Conservation (phyloP, 2,329 filamentous ascomycete species). For the Fusarium verticillioides region DNA sequence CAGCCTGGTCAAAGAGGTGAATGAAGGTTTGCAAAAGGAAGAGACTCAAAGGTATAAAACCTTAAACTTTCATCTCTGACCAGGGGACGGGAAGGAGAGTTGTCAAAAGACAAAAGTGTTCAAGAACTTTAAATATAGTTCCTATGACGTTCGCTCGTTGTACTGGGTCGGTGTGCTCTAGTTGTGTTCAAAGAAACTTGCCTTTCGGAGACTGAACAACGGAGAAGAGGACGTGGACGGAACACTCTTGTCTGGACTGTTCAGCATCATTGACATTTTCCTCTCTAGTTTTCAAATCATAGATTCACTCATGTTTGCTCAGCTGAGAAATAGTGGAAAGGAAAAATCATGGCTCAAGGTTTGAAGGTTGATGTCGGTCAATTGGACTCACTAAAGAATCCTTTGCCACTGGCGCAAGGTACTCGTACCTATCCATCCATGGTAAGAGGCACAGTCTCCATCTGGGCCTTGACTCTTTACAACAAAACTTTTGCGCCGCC, state of each 20-base stretch:
- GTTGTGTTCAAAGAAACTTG: neutral
- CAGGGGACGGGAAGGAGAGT: accelerated
- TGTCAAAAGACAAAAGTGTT: neutral
- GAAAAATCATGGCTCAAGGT: neutral
- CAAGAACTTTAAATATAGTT: no score
- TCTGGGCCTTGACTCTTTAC: accelerated
- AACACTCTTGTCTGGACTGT: neutral
- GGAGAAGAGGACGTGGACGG: neutral
- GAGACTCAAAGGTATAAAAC: no score
- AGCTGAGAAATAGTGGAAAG: neutral
- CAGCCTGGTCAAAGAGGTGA: no score
- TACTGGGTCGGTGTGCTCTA: neutral
- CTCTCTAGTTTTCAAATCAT: no score
- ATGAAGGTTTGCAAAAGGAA: neutral
- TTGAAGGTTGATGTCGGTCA: neutral
- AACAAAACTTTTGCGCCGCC: accelerated
- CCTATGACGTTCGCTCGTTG: neutral
- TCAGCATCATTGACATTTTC: neutral
- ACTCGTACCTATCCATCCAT: no score
- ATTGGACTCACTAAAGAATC: neutral
- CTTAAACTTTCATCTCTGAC: neutral
- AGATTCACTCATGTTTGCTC: neutral
- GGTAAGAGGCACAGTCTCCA: neutral
- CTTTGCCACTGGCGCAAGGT: neutral
- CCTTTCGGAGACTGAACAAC: neutral